These are phyloP conservation scores for Prunus campanulata DNA, from an alignment of 306 rosid genomes.

Conservation along the genomic window DNA sequence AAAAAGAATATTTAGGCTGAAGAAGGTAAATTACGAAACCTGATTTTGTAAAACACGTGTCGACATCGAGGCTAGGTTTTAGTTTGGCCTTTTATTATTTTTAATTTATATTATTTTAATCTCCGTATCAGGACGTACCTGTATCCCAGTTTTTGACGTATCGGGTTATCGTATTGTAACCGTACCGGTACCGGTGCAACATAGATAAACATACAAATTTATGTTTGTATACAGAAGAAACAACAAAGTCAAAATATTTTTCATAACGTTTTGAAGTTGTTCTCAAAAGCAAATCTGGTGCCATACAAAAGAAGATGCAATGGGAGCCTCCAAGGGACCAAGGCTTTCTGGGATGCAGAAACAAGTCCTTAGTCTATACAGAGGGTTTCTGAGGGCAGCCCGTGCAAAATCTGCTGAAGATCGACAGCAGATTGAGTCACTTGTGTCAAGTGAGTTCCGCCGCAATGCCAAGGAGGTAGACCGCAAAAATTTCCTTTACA, in stretches of 20 bases:
- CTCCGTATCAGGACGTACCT: too few relatives aligned
- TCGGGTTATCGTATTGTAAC: too few relatives aligned
- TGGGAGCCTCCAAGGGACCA: constrained; percentile 44
- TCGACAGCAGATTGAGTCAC: constrained; percentile 50
- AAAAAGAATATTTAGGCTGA: too few relatives aligned
- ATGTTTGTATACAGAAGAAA: not conserved
- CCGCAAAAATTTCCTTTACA: constrained; percentile 63
- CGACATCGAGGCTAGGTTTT: too few relatives aligned
- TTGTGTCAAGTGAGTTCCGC: constrained; percentile 65
- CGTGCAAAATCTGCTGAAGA: constrained; percentile 63
- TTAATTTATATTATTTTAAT: too few relatives aligned
- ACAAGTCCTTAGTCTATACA: constrained; percentile 74
- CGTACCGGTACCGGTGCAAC: too few relatives aligned
- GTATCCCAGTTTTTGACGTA: too few relatives aligned
- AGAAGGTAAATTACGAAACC: too few relatives aligned
- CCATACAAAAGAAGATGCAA: constrained; percentile 22
- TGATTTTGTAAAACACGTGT: too few relatives aligned
- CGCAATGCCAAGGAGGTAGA: constrained; percentile 60
- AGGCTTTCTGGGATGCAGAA: constrained; percentile 89
- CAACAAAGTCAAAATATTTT: not conserved
- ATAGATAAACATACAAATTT: not conserved
- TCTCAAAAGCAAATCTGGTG: not conserved
- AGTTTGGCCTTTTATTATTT: too few relatives aligned
- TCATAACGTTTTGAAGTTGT: not conserved
- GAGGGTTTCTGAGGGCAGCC: constrained; percentile 75